A percentile compares a stretch with the other conserved stretches of the same genome.
These are phyloP conservation scores for Metarhizium brunneum DNA, from an alignment of 2,329 filamentous ascomycete species.

Conservation along the genomic window DNA sequence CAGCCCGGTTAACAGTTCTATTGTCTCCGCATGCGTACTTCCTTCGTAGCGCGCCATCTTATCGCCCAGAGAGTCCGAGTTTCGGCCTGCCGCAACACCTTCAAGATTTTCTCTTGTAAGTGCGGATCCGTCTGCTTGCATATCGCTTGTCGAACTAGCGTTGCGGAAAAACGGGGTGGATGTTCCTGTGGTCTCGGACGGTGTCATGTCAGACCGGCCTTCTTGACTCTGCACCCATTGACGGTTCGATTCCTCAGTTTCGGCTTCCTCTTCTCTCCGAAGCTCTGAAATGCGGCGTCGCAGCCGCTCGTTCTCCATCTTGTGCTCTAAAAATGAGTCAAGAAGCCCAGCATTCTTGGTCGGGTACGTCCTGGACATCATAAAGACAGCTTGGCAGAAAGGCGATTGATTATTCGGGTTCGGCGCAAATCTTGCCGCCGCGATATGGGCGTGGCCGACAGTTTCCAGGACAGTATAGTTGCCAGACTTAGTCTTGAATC, in stretches of 20 bases:
- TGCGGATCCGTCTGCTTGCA: slow-evolving; percentile 55
- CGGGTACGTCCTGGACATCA: slow-evolving; percentile 85
- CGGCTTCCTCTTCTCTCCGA: slow-evolving; percentile 76
- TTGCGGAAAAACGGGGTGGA: slow-evolving; percentile 20
- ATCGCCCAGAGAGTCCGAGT: slow-evolving; percentile 68
- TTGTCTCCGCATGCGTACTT: slow-evolving; percentile 69
- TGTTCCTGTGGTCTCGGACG: slow-evolving; percentile 34
- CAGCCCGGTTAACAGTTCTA: slow-evolving; percentile 87
- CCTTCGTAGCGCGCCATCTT: slow-evolving; percentile 80
- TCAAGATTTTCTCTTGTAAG: slow-evolving; percentile 76
- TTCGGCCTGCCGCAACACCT: slow-evolving; percentile 54
- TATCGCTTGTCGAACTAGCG: slow-evolving; percentile 19
- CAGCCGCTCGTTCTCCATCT: slow-evolving; percentile 88
- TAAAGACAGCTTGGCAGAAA: slow-evolving; percentile 83
- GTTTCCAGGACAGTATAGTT: slow-evolving; percentile 77
- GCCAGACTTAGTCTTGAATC: slow-evolving; percentile 66
- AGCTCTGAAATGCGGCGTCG: slow-evolving; percentile 77
- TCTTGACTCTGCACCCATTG: slow-evolving; percentile 53
- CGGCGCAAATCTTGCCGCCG: slow-evolving; percentile 54
- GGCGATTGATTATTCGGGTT: slow-evolving; percentile 55
- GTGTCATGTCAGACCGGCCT: slow-evolving; percentile 42
- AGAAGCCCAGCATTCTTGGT: slow-evolving; percentile 77
- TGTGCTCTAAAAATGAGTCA: slow-evolving; percentile 92
- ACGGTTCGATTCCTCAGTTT: slow-evolving; percentile 56
- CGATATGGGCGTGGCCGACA: slow-evolving; percentile 86